These are phyloP conservation scores for Paramecium octaurelia DNA, from an alignment of 73 alveolate genomes.

Conservation along the genomic window DNA sequence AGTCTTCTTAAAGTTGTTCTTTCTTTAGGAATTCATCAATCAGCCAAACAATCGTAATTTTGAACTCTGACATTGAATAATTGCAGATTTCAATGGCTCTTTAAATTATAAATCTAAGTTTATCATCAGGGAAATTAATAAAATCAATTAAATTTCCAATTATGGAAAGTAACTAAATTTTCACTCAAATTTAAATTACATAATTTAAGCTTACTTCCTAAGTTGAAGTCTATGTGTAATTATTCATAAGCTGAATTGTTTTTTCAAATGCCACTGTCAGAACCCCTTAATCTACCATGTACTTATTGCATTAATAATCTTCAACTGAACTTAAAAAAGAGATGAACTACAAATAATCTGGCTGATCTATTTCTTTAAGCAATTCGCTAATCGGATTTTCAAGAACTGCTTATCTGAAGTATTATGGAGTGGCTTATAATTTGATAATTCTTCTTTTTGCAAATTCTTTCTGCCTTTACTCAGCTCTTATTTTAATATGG, in stretches of 20 bases:
- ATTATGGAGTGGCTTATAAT: neutral
- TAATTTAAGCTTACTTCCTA: neutral
- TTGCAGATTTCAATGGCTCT: neutral
- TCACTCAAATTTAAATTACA: neutral
- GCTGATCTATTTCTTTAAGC: neutral
- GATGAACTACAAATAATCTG: constrained; percentile 2
- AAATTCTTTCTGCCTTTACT: neutral
- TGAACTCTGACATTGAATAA: neutral
- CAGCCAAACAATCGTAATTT: neutral
- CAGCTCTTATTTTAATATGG: neutral
- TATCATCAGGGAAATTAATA: neutral
- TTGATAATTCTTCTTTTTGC: neutral
- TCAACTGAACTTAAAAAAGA: constrained; percentile 3
- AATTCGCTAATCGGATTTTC: neutral
- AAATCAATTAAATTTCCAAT: constrained; percentile 26
- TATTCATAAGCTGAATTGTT: neutral
- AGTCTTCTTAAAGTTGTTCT: neutral
- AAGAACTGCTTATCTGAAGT: neutral
- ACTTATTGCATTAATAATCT: neutral
- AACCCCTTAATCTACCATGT: neutral
- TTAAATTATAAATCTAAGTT: neutral
- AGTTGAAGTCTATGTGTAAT: neutral
- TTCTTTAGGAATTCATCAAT: neutral
- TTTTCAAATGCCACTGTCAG: neutral
- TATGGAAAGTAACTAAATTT: neutral